phyloP scores from a whole-genome alignment of 805 yeast species.

The Wilhelminamyces savonicus region DNA sequence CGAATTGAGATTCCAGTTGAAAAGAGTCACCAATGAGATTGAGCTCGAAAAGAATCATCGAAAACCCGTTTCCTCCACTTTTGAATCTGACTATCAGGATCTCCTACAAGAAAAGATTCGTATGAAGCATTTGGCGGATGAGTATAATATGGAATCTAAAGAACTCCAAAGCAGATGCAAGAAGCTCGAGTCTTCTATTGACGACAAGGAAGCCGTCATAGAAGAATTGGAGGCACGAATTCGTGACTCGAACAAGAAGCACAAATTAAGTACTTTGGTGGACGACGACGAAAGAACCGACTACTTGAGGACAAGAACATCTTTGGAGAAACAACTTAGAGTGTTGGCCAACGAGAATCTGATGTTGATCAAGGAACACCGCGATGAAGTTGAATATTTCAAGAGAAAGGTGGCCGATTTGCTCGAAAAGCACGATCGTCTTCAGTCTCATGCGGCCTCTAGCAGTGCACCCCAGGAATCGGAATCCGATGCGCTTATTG shows the following conservation, averaged over 20 bases:
- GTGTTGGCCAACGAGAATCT: constrained; percentile 32
- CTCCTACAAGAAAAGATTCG: constrained; percentile 25
- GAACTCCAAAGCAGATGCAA: constrained; percentile 11
- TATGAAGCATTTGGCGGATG: constrained; percentile 25
- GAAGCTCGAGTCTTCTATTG: constrained; percentile 12
- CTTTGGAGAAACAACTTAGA: constrained; percentile 33
- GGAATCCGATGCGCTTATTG: constrained; percentile 4
- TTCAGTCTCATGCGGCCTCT: constrained; percentile 3
- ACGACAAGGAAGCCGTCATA: constrained; percentile 31
- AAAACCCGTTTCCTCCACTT: constrained; percentile 1
- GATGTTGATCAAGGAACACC: constrained; percentile 26
- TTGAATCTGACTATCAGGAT: constrained; percentile 8
- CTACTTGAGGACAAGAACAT: constrained; percentile 26
- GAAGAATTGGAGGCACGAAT: constrained; percentile 26
- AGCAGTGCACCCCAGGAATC: constrained; percentile 7
- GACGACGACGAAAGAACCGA: constrained; percentile 32
- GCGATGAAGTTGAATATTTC: constrained; percentile 26
- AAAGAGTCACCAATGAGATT: constrained; percentile 24
- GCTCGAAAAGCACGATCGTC: constrained; percentile 8
- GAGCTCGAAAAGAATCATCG: too few species aligned
- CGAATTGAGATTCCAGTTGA: constrained; percentile 28
- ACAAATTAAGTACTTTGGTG: constrained; percentile 12
- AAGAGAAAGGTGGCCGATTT: constrained; percentile 22
- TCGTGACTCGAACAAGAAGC: constrained; percentile 20
- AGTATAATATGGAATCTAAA: constrained; percentile 11